Evolutionary conservation across 805 yeast genomes (phyloP), one percentile per base, ranked within the genome.

Genomic region (Vanderwaltozyma verrucispora): DNA sequence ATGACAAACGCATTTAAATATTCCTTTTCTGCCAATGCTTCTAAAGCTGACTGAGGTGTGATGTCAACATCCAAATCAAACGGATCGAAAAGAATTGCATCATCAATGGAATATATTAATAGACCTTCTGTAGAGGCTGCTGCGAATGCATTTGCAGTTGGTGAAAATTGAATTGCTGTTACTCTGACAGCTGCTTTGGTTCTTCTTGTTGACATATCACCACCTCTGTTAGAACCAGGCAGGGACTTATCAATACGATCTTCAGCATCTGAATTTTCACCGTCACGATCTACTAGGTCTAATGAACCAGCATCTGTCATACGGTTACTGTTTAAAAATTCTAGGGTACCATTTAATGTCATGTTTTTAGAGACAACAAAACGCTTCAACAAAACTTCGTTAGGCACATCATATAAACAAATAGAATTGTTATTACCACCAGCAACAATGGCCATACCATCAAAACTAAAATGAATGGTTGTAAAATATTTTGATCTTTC

Each of bases 101-200:
- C 78, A 58, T 89, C 94, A 28, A 87, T 73, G 1, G 95, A 80
- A 56, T 74, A 92, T 1, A 92, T 67, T 39, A 87, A 65, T 32
- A 92, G 64, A 8, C 98, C 98, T 58, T 89, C 97, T 0, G 98
- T 92, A 1, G 96, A 79, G 0, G 96, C 92, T 30, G 94, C 95
- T 1, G 95, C 92, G 68, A 92, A 92, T 25, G 94, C 77, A 16
- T 80, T 69, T 2, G 94, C 81, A 0, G 96, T 80, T 15, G 98
- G 98, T 2, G 95, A 84, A 53, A 88, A 92, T 47, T 70, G 72
- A 21, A 92, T 70, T 3, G 80, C 67, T 2, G 85, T 75, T 4
- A 88, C 87, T 51, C 94, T 67, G n/a, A 92, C 71, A 48, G 78
- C 94, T 0, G 96, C 92, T 46, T 87, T 73, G 1, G 75, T 68